A percentile compares a stretch with the other conserved stretches of the same genome.
Evolutionary conservation across 345 rosid species (phyloP).

Genomic region (Arabidopsis arenosa): DNA sequence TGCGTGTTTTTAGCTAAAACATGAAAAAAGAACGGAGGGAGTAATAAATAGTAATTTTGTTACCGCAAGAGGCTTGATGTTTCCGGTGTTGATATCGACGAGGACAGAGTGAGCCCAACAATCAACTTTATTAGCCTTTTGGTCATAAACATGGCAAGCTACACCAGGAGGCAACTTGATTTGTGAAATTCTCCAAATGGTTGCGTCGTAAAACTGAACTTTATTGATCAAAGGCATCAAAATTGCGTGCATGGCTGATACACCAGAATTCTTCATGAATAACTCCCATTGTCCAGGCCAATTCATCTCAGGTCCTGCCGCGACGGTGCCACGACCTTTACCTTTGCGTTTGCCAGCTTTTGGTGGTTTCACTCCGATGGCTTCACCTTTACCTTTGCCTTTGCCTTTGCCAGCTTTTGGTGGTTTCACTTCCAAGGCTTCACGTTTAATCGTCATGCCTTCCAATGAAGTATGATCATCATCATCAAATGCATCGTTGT

Average conservation of each 20-base stretch:
- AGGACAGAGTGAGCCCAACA: constrained; percentile 72
- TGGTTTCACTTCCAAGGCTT: constrained; percentile 11
- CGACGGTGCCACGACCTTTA: neutral
- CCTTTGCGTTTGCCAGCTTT: neutral
- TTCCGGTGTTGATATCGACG: constrained; percentile 51
- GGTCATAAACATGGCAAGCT: constrained; percentile 50
- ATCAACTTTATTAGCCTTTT: constrained; percentile 46
- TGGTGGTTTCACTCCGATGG: constrained; percentile 3
- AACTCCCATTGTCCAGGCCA: constrained; percentile 69
- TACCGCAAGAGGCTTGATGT: constrained; percentile 63
- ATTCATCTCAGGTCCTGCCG: constrained; percentile 19
- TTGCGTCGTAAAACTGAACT: constrained; percentile 75
- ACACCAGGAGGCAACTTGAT: constrained; percentile 47
- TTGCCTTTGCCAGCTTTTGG: neutral
- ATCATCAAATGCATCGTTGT: neutral
- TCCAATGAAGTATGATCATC: neutral
- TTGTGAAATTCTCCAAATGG: constrained; percentile 63
- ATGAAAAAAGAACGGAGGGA: neutral
- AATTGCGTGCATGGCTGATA: constrained; percentile 83
- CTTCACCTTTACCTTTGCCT: neutral
- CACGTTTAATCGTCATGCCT: neutral
- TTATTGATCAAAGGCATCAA: constrained; percentile 62
- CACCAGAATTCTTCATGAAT: constrained; percentile 61
- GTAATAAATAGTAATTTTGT: neutral
- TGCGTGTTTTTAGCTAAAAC: neutral